phyloP scores from a whole-genome alignment of 495 filamentous ascomycete genomes.

The Tuber calosporum region DNA sequence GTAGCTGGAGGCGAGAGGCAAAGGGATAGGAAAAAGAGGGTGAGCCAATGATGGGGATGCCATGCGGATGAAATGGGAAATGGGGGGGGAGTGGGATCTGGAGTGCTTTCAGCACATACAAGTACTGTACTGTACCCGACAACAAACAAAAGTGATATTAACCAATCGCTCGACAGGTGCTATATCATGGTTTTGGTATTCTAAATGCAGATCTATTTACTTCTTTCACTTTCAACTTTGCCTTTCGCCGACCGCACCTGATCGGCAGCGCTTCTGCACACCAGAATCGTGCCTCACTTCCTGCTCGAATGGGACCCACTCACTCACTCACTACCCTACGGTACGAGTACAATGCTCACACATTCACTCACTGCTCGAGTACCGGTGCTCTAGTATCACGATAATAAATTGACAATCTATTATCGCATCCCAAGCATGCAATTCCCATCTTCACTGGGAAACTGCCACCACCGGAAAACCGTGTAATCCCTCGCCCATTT shows the following conservation, averaged over 20 bases:
- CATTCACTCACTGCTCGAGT: too few species aligned
- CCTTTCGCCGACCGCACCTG: neutral
- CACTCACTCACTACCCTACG: too few species aligned
- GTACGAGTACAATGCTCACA: too few species aligned
- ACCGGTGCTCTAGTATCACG: too few species aligned
- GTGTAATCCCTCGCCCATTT: neutral
- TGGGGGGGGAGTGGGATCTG: neutral
- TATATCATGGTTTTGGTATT: neutral
- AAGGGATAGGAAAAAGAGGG: neutral
- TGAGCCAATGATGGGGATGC: neutral
- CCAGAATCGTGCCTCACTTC: too few species aligned
- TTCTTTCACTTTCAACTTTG: neutral
- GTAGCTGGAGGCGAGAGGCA: neutral
- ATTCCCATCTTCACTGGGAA: neutral
- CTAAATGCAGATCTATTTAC: neutral
- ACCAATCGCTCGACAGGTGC: neutral
- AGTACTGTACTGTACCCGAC: too few species aligned
- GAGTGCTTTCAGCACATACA: neutral
- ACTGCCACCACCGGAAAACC: neutral
- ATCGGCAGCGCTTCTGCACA: neutral
- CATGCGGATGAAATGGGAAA: conserved; percentile 1
- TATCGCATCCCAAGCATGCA: neutral
- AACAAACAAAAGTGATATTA: neutral
- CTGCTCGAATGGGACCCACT: too few species aligned
- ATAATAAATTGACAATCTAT: too few species aligned